phyloP scores from a whole-genome alignment of 352 stramenopile species.

The Phytopythium kandeliae region DNA sequence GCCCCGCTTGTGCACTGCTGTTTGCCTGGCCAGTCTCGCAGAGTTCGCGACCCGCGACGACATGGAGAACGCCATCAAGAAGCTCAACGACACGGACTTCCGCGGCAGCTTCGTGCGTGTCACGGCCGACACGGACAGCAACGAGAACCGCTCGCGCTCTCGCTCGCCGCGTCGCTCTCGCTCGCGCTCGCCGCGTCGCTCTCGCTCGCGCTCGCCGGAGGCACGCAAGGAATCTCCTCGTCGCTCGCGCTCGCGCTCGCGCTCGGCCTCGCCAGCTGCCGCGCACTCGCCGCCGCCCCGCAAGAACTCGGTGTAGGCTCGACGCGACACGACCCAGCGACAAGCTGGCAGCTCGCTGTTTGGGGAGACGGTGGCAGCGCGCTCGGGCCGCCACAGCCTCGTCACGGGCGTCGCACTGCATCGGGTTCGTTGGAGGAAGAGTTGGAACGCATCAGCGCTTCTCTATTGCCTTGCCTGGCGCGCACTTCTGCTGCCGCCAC shows the following conservation, averaged over 20 bases:
- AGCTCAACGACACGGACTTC: constrained; percentile 88
- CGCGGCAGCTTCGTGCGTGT: constrained; percentile 80
- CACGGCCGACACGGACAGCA: constrained; percentile 31
- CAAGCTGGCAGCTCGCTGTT: neutral
- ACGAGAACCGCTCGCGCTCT: constrained; percentile 42
- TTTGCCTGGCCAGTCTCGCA: constrained; percentile 39
- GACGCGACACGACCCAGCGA: neutral
- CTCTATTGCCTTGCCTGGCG: constrained; percentile 2
- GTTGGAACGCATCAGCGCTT: neutral
- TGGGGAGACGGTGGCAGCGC: constrained; percentile 3
- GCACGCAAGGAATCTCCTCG: constrained; percentile 57
- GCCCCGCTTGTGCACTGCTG: neutral
- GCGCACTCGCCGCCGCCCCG: constrained; percentile 41
- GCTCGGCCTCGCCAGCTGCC: constrained; percentile 47
- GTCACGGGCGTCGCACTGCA: neutral
- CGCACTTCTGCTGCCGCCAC: neutral
- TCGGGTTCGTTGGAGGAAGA: neutral
- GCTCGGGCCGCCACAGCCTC: neutral
- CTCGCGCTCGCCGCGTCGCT: constrained; percentile 55
- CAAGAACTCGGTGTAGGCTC: constrained; percentile 71
- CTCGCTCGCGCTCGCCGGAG: constrained; percentile 62
- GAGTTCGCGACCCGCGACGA: constrained; percentile 81
- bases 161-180: constrained; percentile 52
- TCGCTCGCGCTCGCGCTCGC: constrained; percentile 45
- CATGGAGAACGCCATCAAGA: constrained; percentile 80